phyloP scores from a whole-genome alignment of 1,284 basidiomycete genomes.

The Pseudozyma thailandica region DNA sequence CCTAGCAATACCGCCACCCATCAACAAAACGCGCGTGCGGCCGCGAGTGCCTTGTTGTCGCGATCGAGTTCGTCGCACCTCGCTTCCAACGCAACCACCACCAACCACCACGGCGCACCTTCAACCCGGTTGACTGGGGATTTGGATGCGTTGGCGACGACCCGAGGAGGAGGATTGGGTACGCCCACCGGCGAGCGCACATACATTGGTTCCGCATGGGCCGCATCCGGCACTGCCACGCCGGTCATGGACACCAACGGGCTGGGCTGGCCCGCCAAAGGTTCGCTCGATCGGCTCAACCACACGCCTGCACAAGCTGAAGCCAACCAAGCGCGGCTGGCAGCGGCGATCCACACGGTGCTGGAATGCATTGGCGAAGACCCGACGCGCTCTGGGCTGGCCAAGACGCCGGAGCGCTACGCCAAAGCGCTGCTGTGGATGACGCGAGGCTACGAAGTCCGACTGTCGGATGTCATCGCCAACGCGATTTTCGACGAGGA shows the following conservation, averaged over 20 bases:
- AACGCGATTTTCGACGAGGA: slow-evolving; percentile 99
- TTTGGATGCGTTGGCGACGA: slow-evolving; percentile 26
- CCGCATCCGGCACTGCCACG: slow-evolving; percentile 42
- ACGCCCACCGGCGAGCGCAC: slow-evolving; percentile 61
- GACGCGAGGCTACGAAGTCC: slow-evolving; percentile 98
- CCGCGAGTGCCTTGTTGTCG: slow-evolving; percentile 33
- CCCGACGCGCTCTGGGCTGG: slow-evolving; percentile 89
- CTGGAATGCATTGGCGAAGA: slow-evolving; percentile 98
- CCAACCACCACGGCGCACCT: slow-evolving; percentile 9
- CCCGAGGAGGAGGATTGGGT: slow-evolving; percentile 57
- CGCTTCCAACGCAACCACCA: not conserved
- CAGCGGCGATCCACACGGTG: slow-evolving; percentile 86
- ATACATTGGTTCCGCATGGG: slow-evolving; percentile 46
- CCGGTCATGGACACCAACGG: slow-evolving; percentile 66
- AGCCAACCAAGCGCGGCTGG: slow-evolving; percentile 73
- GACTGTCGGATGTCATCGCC: slow-evolving; percentile 94
- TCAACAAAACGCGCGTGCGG: slow-evolving; percentile 31
- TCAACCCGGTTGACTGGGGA: slow-evolving; percentile 14
- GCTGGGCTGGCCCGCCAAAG: slow-evolving; percentile 65
- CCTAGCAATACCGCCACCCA: not conserved
- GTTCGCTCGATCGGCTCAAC: slow-evolving; percentile 59
- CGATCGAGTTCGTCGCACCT: slow-evolving; percentile 17
- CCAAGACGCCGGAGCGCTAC: slow-evolving; percentile 92
- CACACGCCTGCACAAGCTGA: slow-evolving; percentile 56
- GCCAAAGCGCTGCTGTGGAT: slow-evolving; percentile 98